These are phyloP conservation scores for Anthostomella pinea DNA, from an alignment of 2,329 filamentous ascomycete genomes.

Conservation along the genomic window DNA sequence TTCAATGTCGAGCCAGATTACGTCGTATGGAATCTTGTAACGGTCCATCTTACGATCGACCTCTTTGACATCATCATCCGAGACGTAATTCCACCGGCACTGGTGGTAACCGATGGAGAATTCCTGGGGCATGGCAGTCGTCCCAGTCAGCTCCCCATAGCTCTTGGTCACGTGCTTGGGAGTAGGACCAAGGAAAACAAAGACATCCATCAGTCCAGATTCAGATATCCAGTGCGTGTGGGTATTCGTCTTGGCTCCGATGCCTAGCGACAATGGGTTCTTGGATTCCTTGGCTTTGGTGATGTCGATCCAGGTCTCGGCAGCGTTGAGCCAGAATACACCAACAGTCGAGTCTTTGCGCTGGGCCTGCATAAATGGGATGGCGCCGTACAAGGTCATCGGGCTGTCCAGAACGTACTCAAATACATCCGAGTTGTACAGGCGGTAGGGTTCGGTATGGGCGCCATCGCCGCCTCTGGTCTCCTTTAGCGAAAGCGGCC, in stretches of 20 bases:
- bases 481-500: constrained; percentile 81
- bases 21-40: constrained; percentile 91
- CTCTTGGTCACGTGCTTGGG: constrained; percentile 76
- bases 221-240: constrained; percentile 98
- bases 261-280: constrained; percentile 75
- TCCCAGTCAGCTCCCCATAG: constrained; percentile 89
- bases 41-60: constrained; percentile 97
- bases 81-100: constrained; percentile 98
- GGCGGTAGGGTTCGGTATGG: constrained; percentile 83
- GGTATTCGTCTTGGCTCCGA: constrained; percentile 68
- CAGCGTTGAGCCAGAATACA: constrained; percentile 95
- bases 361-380: constrained; percentile 97
- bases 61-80: constrained; percentile 93
- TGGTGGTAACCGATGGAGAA: constrained; percentile 95
- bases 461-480: constrained; percentile 85
- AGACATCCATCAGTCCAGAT: constrained; percentile 82
- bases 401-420: constrained; percentile 96
- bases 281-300: constrained; percentile 70
- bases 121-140: constrained; percentile 84
- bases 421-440: constrained; percentile 97
- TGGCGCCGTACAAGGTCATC: constrained; percentile 97
- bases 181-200: constrained; percentile 88
- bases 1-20: constrained; percentile 98
- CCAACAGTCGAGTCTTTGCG: constrained; percentile 90
- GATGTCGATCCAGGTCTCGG: constrained; percentile 97